Base-by-base conservation (phyloP, 2,329 filamentous ascomycete genomes). In the Xylariomycetidae sp. region DNA sequence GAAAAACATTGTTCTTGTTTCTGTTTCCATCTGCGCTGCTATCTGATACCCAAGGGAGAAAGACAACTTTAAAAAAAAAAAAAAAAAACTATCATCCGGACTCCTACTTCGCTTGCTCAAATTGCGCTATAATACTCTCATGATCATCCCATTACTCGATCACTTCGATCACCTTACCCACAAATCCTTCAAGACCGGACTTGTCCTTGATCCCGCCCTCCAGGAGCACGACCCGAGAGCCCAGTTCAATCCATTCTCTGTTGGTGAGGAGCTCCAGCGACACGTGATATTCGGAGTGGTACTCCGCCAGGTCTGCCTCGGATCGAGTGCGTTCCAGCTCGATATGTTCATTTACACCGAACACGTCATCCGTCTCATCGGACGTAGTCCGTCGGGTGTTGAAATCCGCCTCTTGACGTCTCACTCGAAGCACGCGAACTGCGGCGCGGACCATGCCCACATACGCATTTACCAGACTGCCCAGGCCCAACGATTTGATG, bases 361-460 rank as follows among this genome's bases (percentile, higher is more conserved):
- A 85, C 3, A 82, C 64, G 34, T 77, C 74, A 6, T 73, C 69
- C 12, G 59, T 53, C 9, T 73, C 68, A 16, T 67, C 63, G 30
- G 38, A 60, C 32, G 31, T 53, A 30, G 40, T 50, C 36, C 37
- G 45, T 16, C 53, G 48, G 3, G 50, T 30, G 14, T 51, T 49
- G 19, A 48, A 45, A 8, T 48, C 48, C 6, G 38, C 42, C 19
- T 45, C 44, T 34, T 47, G 50, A 16, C 54, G 48, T 19, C 54
- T 65, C 9, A 83, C 69, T 19, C 74, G 72, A 16, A 84, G 56
- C 2, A 97, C 77, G 39, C 83, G 81, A 1, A 88, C 89, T 0
- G 85, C 79, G 2, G 88, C 84, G 7, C 90, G 76, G 11, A 97
- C 81, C 53, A 88, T 96, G 13, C 87, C 88, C 25, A 89, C 77